Base-by-base conservation (phyloP, 139 green algal species). In the Chloropicon primus region DNA sequence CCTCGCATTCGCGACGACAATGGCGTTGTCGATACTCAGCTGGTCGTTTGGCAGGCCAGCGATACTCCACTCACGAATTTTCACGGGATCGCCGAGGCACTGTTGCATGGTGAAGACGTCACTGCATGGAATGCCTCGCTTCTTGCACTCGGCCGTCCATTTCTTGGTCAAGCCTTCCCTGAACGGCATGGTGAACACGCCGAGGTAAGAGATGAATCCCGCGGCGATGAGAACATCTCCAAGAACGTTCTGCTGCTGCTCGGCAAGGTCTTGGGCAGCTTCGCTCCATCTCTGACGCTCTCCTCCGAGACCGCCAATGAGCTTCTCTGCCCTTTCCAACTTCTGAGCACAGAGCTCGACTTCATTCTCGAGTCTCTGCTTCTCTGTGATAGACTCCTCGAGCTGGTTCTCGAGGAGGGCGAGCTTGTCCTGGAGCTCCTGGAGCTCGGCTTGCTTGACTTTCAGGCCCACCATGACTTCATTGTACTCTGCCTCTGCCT, bases 391-490 rank as follows among this genome's bases (percentile, higher is more conserved):
- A 53, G n/a, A 79, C 28, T 74, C 74, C 26, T 72, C 74, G 23
- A 86, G 82, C 73, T 41, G 76, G 62, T 77, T 53, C 54, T 86
- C 79, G 62, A 86, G 71, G 21, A 26, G 27, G 2, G 83, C 85
- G 3, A 86, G 79, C 82, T 82, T 76, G 73, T 77, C 82, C 76
- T 84, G 23, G 26, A 86, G 26, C 24, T 72, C 71, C 1, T 82
- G 2, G 26, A 86, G 76, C 72, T 86, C 80, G 24, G 78, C 78
- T 79, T 93, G 89, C 86, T 92, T 92, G n/a, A 80, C 84, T 5
- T 85, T 78, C 77, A 93, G 82, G 27, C 89, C 87, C 10, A 88
- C 84, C 89, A 91, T 89, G 26, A 92, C 89, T 74, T n/a, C 54
- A 2, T 82, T 27, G 72, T 86, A 86, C 72, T 77, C 72, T 2